Evolutionary conservation across 2,329 filamentous ascomycete species (phyloP).

Genomic region (Claviceps sorghi): DNA sequence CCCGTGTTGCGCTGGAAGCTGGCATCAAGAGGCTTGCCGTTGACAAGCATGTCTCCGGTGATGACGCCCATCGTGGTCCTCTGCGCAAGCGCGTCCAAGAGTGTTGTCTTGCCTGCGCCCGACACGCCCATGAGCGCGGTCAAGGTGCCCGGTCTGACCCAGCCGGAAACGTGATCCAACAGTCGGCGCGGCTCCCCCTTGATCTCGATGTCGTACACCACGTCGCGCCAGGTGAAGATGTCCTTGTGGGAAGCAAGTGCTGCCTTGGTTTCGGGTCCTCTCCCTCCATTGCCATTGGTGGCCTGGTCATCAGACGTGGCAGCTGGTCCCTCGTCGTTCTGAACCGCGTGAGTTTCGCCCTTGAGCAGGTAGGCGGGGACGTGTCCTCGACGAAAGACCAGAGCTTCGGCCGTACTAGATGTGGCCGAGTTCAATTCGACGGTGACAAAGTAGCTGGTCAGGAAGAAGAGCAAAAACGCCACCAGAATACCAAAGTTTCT

Average conservation of each 20-base stretch:
- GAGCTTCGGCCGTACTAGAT: constrained; percentile 49
- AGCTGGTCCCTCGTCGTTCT: constrained; percentile 16
- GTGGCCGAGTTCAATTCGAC: constrained; percentile 51
- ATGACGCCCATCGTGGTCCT: constrained; percentile 47
- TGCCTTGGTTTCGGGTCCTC: constrained; percentile 10
- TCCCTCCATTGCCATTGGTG: constrained; percentile 3
- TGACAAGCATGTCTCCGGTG: constrained; percentile 51
- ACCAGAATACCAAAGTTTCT: constrained; percentile 56
- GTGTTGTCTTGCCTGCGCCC: constrained; percentile 29
- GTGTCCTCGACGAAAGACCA: constrained; percentile 49
- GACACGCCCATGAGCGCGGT: constrained; percentile 62
- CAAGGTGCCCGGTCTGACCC: constrained; percentile 78
- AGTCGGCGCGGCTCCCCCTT: constrained; percentile 58
- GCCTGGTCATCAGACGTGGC: constrained; percentile 12
- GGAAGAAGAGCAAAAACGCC: constrained; percentile 50
- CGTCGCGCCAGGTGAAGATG: constrained; percentile 67
- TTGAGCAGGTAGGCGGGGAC: constrained; percentile 28
- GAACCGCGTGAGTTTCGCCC: constrained; percentile 14
- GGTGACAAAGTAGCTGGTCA: constrained; percentile 45
- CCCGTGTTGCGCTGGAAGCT: constrained; percentile 52
- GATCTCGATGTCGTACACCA: constrained; percentile 58
- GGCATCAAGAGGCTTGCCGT: constrained; percentile 39
- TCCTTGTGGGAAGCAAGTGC: constrained; percentile 30
- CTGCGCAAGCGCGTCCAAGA: constrained; percentile 27
- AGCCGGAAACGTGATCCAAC: constrained; percentile 68